phyloP scores from a whole-genome alignment of 2,329 filamentous ascomycete genomes.

The Grosmannia clavigera region DNA sequence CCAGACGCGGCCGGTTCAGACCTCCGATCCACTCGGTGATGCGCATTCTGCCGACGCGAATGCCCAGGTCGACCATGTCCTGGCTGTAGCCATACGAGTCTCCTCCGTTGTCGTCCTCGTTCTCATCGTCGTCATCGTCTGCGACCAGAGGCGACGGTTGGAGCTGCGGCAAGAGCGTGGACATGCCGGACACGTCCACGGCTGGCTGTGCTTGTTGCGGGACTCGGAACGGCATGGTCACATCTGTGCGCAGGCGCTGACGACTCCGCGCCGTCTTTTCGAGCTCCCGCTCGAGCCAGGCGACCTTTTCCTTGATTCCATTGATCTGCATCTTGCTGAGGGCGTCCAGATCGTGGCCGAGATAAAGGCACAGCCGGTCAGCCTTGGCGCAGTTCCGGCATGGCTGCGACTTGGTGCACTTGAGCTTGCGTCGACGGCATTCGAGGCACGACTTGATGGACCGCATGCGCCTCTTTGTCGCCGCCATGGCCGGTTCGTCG shows the following conservation, averaged over 20 bases:
- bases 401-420: conserved; percentile 62
- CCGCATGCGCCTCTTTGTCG: conserved; percentile 38
- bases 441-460: conserved; percentile 59
- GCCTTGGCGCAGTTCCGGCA: conserved; percentile 54
- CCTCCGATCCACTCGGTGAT: conserved; percentile 66
- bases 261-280: conserved; percentile 39
- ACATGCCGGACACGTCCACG: background rate
- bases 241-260: background rate
- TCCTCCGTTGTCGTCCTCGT: background rate
- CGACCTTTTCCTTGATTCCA: conserved; percentile 70
- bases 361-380: conserved; percentile 45
- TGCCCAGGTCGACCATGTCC: conserved; percentile 53
- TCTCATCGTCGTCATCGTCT: conserved; percentile 24
- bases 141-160: background rate
- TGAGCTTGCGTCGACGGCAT: conserved; percentile 63
- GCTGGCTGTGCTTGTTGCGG: no score
- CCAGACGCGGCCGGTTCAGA: conserved; percentile 55
- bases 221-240: background rate
- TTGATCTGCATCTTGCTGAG: conserved; percentile 57
- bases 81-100: background rate
- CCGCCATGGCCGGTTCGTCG: background rate
- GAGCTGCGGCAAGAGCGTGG: background rate
- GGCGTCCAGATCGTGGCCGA: conserved; percentile 56
- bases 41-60: conserved; percentile 58
- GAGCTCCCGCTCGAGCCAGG: conserved; percentile 54